Evolutionary conservation across 148 eudicot species (phyloP).

Genomic region (Cornus kousa): DNA sequence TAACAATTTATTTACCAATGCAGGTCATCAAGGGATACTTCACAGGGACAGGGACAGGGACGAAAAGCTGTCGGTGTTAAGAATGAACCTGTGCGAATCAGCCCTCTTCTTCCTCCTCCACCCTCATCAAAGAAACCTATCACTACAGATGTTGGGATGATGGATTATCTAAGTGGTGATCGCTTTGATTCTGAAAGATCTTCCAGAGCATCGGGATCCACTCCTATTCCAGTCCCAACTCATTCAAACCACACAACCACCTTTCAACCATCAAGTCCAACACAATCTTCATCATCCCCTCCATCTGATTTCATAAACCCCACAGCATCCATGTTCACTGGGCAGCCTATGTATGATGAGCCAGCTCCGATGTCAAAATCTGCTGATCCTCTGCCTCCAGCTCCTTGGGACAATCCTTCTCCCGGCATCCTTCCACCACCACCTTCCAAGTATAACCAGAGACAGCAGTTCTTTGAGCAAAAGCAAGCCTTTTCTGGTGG

Average conservation of each 20-base stretch:
- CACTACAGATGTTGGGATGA: slow-evolving; percentile 26
- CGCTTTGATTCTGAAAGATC: slow-evolving; percentile 38
- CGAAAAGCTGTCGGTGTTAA: slow-evolving; percentile 23
- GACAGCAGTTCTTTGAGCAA: slow-evolving; percentile 76
- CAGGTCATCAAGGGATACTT: slow-evolving; percentile 74
- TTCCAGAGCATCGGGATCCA: slow-evolving; percentile 36
- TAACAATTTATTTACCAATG: slow-evolving; percentile 6
- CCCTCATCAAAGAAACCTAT: slow-evolving; percentile 62
- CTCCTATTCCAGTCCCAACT: slow-evolving; percentile 28
- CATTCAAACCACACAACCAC: slow-evolving; percentile 30
- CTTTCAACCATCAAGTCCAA: slow-evolving; percentile 34
- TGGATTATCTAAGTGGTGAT: slow-evolving; percentile 78
- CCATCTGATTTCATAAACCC: slow-evolving; percentile 43
- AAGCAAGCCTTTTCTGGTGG: slow-evolving; percentile 34
- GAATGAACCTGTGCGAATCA: slow-evolving; percentile 34
- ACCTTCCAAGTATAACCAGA: slow-evolving; percentile 66
- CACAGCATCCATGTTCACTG: slow-evolving; percentile 58
- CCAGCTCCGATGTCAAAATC: slow-evolving; percentile 33
- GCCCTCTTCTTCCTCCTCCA: slow-evolving; percentile 71
- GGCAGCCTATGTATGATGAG: slow-evolving; percentile 40
- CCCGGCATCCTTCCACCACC: slow-evolving; percentile 70
- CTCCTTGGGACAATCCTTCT: slow-evolving; percentile 59
- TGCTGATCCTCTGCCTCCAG: slow-evolving; percentile 42
- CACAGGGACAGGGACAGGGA: slow-evolving; percentile 56
- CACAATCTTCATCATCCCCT: slow-evolving; percentile 42